phyloP scores from a whole-genome alignment of 495 filamentous ascomycete species.

The Daldinia vernicosa region DNA sequence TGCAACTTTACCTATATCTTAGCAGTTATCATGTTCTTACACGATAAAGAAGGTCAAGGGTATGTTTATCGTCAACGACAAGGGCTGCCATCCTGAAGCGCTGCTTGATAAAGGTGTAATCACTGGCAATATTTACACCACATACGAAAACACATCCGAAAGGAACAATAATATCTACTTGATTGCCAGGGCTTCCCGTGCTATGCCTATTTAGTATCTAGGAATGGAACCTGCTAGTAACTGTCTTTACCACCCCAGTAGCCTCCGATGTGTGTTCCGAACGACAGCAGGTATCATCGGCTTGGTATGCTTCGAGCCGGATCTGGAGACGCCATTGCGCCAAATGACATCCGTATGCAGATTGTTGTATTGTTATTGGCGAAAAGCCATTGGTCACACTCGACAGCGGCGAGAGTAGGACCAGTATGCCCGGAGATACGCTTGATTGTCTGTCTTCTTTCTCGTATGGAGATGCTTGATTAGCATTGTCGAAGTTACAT shows the following conservation, averaged over 20 bases:
- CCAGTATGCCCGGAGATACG: conserved; percentile 57
- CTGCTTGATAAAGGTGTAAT: background rate
- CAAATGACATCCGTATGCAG: conserved; percentile 65
- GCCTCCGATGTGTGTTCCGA: background rate
- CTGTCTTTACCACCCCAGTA: background rate
- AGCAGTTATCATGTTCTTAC: background rate
- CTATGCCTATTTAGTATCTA: background rate
- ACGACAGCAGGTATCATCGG: conserved; percentile 64
- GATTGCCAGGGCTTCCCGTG: background rate
- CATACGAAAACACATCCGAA: background rate
- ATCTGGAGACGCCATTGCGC: conserved; percentile 59
- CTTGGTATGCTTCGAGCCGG: conserved; percentile 66
- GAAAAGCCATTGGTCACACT: conserved; percentile 62
- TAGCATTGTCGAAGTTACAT: background rate
- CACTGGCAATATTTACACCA: background rate
- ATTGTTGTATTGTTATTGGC: conserved; percentile 69
- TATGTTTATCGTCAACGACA: background rate
- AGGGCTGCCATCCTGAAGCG: background rate
- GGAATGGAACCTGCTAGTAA: background rate
- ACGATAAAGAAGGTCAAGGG: background rate
- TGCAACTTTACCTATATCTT: background rate
- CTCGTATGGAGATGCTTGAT: background rate
- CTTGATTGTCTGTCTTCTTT: background rate
- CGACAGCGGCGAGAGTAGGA: conserved; percentile 59
- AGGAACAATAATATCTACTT: background rate